Percentiles rank a stretch among this genome's conserved stretches.
Evolutionary conservation across 129 eudicot genomes (phyloP).

Genomic region (Gnaphalium uliginosum): DNA sequence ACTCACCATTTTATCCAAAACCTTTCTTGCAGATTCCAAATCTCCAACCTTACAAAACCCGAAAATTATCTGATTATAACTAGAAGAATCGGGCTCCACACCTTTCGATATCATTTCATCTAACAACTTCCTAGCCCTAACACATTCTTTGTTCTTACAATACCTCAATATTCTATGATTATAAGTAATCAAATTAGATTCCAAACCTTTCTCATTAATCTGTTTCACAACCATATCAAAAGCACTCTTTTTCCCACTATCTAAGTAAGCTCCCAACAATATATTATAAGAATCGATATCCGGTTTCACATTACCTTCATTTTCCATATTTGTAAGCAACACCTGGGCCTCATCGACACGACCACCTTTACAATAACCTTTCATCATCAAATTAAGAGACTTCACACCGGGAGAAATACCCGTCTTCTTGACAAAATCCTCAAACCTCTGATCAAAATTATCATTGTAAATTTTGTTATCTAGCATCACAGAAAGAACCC

Average conservation of each 20-base stretch:
- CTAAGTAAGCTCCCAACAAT: slow-evolving; percentile 43
- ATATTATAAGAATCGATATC: slow-evolving; percentile 45
- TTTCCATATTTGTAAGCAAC: slow-evolving; percentile 42
- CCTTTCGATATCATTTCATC: slow-evolving; percentile 50
- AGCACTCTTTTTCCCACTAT: slow-evolving; percentile 32
- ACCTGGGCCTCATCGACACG: slow-evolving; percentile 37
- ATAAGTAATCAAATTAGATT: slow-evolving; percentile 41
- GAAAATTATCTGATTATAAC: slow-evolving; percentile 39
- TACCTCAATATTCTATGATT: slow-evolving; percentile 47
- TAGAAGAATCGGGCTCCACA: slow-evolving; percentile 42
- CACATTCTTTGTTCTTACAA: slow-evolving; percentile 46
- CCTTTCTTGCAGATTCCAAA: slow-evolving; percentile 44
- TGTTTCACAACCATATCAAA: slow-evolving; percentile 45
- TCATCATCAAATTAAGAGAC: slow-evolving; percentile 37
- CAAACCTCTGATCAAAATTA: slow-evolving; percentile 32
- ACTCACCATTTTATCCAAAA: slow-evolving; percentile 48
- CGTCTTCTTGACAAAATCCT: slow-evolving; percentile 11
- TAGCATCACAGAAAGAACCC: slow-evolving; percentile 42
- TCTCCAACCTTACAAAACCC: slow-evolving; percentile 58
- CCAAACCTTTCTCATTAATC: slow-evolving; percentile 39
- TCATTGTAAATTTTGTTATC: slow-evolving; percentile 38
- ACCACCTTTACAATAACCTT: slow-evolving; percentile 35
- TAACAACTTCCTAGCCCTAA: slow-evolving; percentile 46
- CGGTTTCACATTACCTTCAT: slow-evolving; percentile 27
- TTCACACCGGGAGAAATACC: slow-evolving; percentile 42